Conservation (phyloP, 139 green algal genomes). For the Chloropicon primus region DNA sequence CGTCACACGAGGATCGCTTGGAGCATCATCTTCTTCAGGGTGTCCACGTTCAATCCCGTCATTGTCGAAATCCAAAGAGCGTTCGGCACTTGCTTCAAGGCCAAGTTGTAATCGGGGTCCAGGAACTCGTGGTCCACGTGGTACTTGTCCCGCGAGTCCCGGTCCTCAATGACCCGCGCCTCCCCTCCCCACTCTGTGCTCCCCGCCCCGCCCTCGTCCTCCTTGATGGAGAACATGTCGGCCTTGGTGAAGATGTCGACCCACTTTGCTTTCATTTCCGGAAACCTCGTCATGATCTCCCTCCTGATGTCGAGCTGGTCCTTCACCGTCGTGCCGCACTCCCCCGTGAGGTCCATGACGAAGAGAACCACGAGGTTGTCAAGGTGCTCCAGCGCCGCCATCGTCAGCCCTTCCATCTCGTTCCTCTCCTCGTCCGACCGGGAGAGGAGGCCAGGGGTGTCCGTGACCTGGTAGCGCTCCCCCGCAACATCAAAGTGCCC, state of each 20-base stretch:
- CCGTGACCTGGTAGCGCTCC: slow-evolving; percentile 72
- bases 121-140: neutral
- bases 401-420: slow-evolving; percentile 84
- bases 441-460: slow-evolving; percentile 87
- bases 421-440: slow-evolving; percentile 69
- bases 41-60: neutral
- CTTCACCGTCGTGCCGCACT: slow-evolving; percentile 66
- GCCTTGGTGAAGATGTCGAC: slow-evolving; percentile 84
- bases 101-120: neutral
- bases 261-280: slow-evolving; percentile 53
- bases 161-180: too few species aligned
- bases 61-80: neutral
- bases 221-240: slow-evolving; percentile 57
- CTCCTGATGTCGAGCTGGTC: slow-evolving; percentile 1
- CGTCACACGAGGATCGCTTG: too few species aligned
- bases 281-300: slow-evolving; percentile 51
- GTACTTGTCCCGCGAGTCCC: too few species aligned
- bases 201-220: too few species aligned
- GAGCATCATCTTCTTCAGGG: neutral
- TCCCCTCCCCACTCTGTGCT: too few species aligned
- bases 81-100: neutral
- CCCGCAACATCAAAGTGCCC: slow-evolving; percentile 87
- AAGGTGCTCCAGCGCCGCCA: slow-evolving; percentile 75
- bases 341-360: slow-evolving; percentile 78
- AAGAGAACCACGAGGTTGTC: slow-evolving; percentile 66